Evolutionary conservation across 2,329 filamentous ascomycete species (phyloP), one percentile per base, ranked within the genome.

Genomic region (Reticulascus tulasneorum): DNA sequence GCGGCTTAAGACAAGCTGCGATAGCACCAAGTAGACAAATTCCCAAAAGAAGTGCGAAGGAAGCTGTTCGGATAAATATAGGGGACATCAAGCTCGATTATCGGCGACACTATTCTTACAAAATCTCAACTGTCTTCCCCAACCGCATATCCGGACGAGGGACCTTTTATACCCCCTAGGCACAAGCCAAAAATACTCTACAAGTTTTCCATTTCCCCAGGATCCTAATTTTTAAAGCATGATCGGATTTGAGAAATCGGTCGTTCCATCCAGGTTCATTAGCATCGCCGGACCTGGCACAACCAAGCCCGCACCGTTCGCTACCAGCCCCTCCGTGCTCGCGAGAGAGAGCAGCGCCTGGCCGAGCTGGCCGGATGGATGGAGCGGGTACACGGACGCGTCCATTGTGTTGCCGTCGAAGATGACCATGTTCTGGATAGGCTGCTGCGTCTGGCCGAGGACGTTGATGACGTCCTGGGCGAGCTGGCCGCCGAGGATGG

Each of bases 391-490:
- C 47, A 93, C 81, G 3, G 80, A 80, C 0, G 84, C 86, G 47
- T 86, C 77, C 61, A 86, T 85, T 29, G 73, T 76, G 49, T 87
- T 85, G 11, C 90, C 90, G 58, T 97, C 89, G 52, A 97, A 95
- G 15, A 97, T 69, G 32, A 95, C 76, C 58, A 95, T 79, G 60
- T 98, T 98, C 65, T 98, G 93, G 26, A 98, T 84, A 1, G 93
- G 93, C 60, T 96, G 93, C 64, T 97, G 89, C 25, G 85, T 81
- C 56, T 86, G 81, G 31, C 90, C 88, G 6, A 97, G 75, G 21
- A 96, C 90, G 53, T 97, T 97, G 64, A 98, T 97, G 33, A 95
- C 89, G 56, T 98, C 93, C 63, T 98, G 93, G 1, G 91, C 88
- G 12, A 98, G 73, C 58, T 90, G 81, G 9, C 90, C 93, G 31